Evolutionary conservation across 495 filamentous ascomycete species (phyloP).

Genomic region (Beverwykella pulmonaria): DNA sequence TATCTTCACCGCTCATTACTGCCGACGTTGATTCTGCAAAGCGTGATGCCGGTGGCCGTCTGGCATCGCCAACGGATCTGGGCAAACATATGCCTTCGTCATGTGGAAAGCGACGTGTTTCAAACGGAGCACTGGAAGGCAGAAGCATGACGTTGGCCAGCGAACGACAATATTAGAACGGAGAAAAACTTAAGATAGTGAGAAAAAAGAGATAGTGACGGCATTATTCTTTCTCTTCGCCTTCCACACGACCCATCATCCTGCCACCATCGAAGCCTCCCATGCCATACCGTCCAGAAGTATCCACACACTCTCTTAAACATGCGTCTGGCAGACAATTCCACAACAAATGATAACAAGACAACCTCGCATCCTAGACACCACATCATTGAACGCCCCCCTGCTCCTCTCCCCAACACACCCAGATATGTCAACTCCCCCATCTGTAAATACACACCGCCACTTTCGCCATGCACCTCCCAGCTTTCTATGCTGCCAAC

Average conservation of each 20-base stretch:
- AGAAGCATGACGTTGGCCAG: not conserved
- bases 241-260: too few relatives aligned
- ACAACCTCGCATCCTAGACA: not conserved
- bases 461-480: not conserved
- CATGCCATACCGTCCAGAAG: too few relatives aligned
- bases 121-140: not conserved
- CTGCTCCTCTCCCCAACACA: not conserved
- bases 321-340: too few relatives aligned
- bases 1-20: slow-evolving; percentile 3
- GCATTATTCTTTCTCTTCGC: too few relatives aligned
- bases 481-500: not conserved
- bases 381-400: not conserved
- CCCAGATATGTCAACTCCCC: not conserved
- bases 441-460: too few relatives aligned
- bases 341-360: too few relatives aligned
- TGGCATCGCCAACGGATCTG: not conserved
- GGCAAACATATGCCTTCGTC: not conserved
- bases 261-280: too few relatives aligned
- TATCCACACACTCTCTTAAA: too few relatives aligned
- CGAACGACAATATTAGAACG: too few relatives aligned
- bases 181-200: too few relatives aligned
- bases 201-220: too few relatives aligned
- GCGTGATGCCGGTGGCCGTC: slow-evolving; percentile 4
- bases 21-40: not conserved
- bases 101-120: not conserved